Evolutionary conservation across 208 protist species (phyloP).

Genomic region (Trypanosoma mega): DNA sequence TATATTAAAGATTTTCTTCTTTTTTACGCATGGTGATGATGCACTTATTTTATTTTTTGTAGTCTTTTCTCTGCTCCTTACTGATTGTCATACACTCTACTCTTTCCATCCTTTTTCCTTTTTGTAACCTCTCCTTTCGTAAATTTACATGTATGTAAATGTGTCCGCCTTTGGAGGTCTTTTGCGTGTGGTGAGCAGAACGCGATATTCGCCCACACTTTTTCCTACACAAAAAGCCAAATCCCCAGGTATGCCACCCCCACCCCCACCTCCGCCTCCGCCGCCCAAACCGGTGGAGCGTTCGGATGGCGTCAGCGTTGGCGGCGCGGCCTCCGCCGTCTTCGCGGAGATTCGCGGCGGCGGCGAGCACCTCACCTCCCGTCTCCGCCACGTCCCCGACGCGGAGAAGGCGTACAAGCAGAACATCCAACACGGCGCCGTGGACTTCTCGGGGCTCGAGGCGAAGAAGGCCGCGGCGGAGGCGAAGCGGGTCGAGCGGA

Average conservation of each 20-base stretch:
- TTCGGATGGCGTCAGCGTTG: slow-evolving; percentile 9
- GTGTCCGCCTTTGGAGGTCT: no score
- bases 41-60: no score
- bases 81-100: no score
- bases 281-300: slow-evolving; percentile 27
- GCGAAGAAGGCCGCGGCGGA: slow-evolving; percentile 61
- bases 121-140: not conserved
- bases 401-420: slow-evolving; percentile 78
- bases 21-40: no score
- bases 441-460: slow-evolving; percentile 63
- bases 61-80: no score
- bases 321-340: slow-evolving; percentile 46
- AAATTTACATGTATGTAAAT: not conserved
- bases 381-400: slow-evolving; percentile 73
- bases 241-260: no score
- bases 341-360: slow-evolving; percentile 71
- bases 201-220: no score
- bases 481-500: slow-evolving; percentile 9
- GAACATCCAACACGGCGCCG: slow-evolving; percentile 60
- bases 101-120: not conserved
- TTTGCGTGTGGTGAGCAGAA: no score
- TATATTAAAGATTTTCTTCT: no score
- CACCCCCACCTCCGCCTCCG: slow-evolving; percentile 40
- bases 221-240: no score
- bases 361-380: slow-evolving; percentile 67